Conservation (phyloP, 2,329 filamentous ascomycete species). For the Xylariomycetidae sp. region DNA sequence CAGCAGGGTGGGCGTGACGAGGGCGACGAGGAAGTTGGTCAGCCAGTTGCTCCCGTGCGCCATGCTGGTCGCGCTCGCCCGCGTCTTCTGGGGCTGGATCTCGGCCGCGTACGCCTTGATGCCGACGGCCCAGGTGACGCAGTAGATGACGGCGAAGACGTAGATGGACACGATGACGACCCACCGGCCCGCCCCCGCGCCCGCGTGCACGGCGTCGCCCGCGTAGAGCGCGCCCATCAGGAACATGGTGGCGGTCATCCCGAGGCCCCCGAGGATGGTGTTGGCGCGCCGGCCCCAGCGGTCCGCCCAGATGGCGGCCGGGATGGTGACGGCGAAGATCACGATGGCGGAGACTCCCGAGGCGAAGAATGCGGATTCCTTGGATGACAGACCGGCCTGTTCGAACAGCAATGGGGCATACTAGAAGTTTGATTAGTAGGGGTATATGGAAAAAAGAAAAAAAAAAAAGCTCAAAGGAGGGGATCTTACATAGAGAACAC, state of each 20-base stretch:
- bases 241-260: conserved; percentile 47
- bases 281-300: conserved; percentile 50
- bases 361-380: conserved; percentile 23
- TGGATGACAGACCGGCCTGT: conserved; percentile 51
- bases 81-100: conserved; percentile 50
- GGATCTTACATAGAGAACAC: too few species aligned
- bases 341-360: conserved; percentile 21
- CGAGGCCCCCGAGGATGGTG: conserved; percentile 46
- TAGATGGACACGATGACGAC: conserved; percentile 48
- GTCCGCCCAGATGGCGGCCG: conserved; percentile 49
- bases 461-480: too few species aligned
- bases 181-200: conserved; percentile 38
- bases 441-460: too few species aligned
- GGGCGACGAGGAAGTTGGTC: conserved; percentile 40
- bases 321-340: conserved; percentile 21
- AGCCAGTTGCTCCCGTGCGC: conserved; percentile 51
- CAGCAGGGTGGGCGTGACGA: conserved; percentile 37
- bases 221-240: conserved; percentile 50
- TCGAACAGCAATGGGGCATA: conserved; percentile 58
- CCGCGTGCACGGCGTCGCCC: conserved; percentile 30
- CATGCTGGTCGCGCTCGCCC: conserved; percentile 49
- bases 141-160: conserved; percentile 42
- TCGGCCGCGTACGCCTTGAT: conserved; percentile 51
- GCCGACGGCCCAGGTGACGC: conserved; percentile 47
- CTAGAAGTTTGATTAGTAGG: conserved; percentile 50